Evolutionary conservation across 257 asterid species (phyloP).

Genomic region (Solanum tarijense): DNA sequence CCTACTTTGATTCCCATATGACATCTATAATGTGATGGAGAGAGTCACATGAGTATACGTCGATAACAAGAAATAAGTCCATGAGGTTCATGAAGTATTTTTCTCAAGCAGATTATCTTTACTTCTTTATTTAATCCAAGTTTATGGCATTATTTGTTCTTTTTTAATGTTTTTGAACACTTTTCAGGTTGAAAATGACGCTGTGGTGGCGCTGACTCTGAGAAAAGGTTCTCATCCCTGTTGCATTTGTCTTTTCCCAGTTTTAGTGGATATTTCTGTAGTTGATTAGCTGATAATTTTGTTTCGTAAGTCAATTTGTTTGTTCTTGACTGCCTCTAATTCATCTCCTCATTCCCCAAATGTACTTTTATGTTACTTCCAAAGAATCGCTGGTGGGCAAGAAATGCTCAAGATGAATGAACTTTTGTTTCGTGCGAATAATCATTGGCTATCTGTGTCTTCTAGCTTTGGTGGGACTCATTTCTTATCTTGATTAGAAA

Average conservation of each 20-base stretch:
- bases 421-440: neutral
- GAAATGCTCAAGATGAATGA: neutral
- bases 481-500: neutral
- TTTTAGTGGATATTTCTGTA: neutral
- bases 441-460: neutral
- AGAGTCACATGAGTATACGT: neutral
- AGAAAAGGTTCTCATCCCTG: conserved; percentile 60
- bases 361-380: neutral
- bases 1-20: neutral
- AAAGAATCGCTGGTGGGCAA: neutral
- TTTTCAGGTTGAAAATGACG: conserved; percentile 84
- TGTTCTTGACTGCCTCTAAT: neutral
- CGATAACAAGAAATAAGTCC: neutral
- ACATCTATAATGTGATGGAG: neutral
- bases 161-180: neutral
- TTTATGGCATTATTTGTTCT: neutral
- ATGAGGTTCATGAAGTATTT: neutral
- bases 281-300: neutral
- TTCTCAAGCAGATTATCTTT: neutral
- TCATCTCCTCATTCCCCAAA: neutral
- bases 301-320: neutral
- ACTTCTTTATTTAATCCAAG: neutral
- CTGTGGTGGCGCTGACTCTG: conserved; percentile 73
- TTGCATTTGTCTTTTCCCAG: neutral
- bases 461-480: neutral